Evolutionary conservation across 2,329 filamentous ascomycete species (phyloP).

Genomic region (Camillea tinctor): DNA sequence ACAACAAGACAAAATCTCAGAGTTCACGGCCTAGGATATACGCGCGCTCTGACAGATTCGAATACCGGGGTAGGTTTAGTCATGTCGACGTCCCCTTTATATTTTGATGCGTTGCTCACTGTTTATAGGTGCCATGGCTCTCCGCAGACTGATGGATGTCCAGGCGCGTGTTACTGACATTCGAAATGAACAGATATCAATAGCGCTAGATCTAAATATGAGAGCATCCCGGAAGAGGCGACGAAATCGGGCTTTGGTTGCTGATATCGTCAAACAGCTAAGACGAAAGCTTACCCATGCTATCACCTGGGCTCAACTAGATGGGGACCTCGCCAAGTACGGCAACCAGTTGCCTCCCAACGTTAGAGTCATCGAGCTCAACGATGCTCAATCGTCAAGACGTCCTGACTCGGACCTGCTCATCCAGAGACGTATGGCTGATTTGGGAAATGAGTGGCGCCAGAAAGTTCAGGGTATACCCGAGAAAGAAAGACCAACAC

Average conservation of each 20-base stretch:
- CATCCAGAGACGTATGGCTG: conserved; percentile 22
- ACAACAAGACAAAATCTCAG: conserved; percentile 22
- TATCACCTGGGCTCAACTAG: conserved; percentile 27
- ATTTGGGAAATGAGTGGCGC: conserved; percentile 23
- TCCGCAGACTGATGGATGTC: conserved; percentile 28
- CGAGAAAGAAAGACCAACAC: conserved; percentile 6
- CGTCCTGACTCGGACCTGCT: conserved; percentile 15
- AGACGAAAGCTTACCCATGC: conserved; percentile 19
- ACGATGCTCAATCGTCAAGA: conserved; percentile 5
- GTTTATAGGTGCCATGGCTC: conserved; percentile 21
- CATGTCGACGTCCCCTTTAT: neutral
- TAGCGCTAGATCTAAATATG: conserved; percentile 4
- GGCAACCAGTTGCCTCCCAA: conserved; percentile 20
- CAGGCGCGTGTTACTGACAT: conserved; percentile 26
- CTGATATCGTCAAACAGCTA: conserved; percentile 23
- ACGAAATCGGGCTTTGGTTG: conserved; percentile 3
- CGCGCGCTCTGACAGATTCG: conserved; percentile 23
- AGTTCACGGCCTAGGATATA: conserved; percentile 32
- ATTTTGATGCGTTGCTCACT: conserved; percentile 5
- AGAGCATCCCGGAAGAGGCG: conserved; percentile 2
- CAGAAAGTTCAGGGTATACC: conserved; percentile 1
- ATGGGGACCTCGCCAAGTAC: conserved; percentile 23
- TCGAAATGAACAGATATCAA: conserved; percentile 15
- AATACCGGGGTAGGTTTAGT: conserved; percentile 30
- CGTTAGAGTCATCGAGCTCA: conserved; percentile 23